phyloP scores from a whole-genome alignment of 2,329 filamentous ascomycete species.

The Xylariaceae sp. region DNA sequence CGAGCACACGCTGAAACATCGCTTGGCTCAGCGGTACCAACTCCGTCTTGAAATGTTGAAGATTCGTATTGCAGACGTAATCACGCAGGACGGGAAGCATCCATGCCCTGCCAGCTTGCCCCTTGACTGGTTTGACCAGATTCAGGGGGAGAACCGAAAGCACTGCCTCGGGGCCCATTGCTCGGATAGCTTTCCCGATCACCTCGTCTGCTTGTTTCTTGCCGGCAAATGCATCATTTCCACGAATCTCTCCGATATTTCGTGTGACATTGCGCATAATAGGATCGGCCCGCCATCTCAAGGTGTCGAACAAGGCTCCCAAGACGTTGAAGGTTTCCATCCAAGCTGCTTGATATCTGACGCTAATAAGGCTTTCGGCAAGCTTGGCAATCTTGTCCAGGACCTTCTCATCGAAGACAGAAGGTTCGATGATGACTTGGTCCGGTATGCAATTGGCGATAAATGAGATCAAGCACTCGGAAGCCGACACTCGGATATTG shows the following conservation, averaged over 20 bases:
- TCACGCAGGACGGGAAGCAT: constrained; percentile 87
- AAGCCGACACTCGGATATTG: constrained; percentile 90
- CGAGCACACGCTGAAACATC: constrained; percentile 83
- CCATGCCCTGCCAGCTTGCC: constrained; percentile 85
- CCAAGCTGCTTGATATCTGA: constrained; percentile 93
- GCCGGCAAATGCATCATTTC: constrained; percentile 80
- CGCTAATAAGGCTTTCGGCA: constrained; percentile 69
- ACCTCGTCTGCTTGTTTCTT: constrained; percentile 95
- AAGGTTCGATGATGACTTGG: constrained; percentile 78
- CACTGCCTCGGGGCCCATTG: constrained; percentile 84
- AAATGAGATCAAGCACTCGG: constrained; percentile 91
- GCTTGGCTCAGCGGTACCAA: constrained; percentile 84
- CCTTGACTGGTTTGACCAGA: constrained; percentile 67
- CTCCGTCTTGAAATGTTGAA: constrained; percentile 78
- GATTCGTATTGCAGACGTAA: constrained; percentile 79
- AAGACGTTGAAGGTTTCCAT: constrained; percentile 89
- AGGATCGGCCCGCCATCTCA: constrained; percentile 80
- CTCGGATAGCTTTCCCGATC: constrained; percentile 77
- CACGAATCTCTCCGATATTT: constrained; percentile 78
- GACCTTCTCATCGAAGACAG: constrained; percentile 85
- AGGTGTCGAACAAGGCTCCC: constrained; percentile 76
- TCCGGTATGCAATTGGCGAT: constrained; percentile 83
- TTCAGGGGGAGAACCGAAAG: constrained; percentile 82
- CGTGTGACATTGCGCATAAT: constrained; percentile 71
- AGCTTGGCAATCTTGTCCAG: constrained; percentile 73